Percentiles rank a stretch among this genome's conserved stretches.
phyloP scores from a whole-genome alignment of 2,329 filamentous ascomycete species.

The Fusarium lateritium region DNA sequence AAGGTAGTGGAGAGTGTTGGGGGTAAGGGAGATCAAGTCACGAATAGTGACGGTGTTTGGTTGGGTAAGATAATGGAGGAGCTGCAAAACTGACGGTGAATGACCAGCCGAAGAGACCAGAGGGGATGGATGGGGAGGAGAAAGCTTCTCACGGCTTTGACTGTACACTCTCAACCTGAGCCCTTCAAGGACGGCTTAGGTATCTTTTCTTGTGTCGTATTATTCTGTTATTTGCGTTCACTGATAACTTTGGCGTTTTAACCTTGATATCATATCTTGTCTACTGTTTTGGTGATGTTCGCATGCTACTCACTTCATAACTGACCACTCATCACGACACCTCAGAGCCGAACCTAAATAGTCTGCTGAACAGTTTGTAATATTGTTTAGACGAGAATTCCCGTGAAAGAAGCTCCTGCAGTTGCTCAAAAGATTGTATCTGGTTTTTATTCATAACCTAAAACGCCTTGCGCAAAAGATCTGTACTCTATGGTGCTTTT shows the following conservation, averaged over 20 bases:
- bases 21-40: neutral
- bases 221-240: constrained; percentile 39
- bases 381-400: too few relatives aligned
- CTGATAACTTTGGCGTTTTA: constrained; percentile 43
- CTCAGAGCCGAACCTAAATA: neutral
- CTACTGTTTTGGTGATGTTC: constrained; percentile 3
- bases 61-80: constrained; percentile 1
- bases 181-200: constrained; percentile 30
- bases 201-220: constrained; percentile 43
- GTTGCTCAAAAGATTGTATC: constrained; percentile 3
- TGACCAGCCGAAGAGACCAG: constrained; percentile 26
- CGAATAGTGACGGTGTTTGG: neutral
- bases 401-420: neutral
- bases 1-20: constrained; percentile 4
- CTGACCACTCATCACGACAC: neutral
- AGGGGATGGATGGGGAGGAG: constrained; percentile 26
- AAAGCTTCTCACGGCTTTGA: constrained; percentile 38
- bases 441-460: constrained; percentile 23
- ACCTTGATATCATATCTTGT: constrained; percentile 23
- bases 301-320: neutral
- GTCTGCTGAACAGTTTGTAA: neutral
- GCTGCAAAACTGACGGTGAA: constrained; percentile 13
- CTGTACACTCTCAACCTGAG: constrained; percentile 48
- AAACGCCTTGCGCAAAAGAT: constrained; percentile 36
- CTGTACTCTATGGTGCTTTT: constrained; percentile 15